phyloP scores from a whole-genome alignment of 176 grass and related monocot genomes.

The Ampelocalamus luodianensis region DNA sequence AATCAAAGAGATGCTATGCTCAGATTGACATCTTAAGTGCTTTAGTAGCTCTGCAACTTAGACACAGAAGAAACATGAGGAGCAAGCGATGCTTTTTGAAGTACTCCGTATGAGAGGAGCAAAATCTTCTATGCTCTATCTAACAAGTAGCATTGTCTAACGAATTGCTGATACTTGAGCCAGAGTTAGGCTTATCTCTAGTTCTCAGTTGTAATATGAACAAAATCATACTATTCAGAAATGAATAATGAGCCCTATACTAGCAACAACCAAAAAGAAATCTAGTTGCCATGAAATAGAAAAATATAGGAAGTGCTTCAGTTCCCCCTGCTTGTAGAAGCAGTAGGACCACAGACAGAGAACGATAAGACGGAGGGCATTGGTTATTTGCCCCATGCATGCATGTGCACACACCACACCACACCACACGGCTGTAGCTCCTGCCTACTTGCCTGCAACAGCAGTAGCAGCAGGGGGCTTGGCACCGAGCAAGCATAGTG shows the following conservation, averaged over 20 bases:
- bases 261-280: too few relatives aligned
- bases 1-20: too few relatives aligned
- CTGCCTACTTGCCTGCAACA: neutral
- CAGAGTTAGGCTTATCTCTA: too few relatives aligned
- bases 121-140: neutral
- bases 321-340: neutral
- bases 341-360: slow-evolving; percentile 33
- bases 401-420: slow-evolving; percentile 21
- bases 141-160: too few relatives aligned
- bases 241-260: neutral
- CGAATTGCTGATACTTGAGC: neutral
- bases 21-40: too few relatives aligned
- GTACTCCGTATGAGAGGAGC: neutral
- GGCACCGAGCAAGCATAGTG: neutral
- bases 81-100: too few relatives aligned
- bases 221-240: neutral
- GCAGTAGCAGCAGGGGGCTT: neutral
- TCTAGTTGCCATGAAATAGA: slow-evolving; percentile 3
- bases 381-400: slow-evolving; percentile 28
- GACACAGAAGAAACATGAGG: too few relatives aligned
- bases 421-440: neutral
- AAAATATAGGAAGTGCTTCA: neutral
- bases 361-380: slow-evolving; percentile 18
- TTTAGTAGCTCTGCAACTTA: too few relatives aligned
- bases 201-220: neutral